phyloP scores from a whole-genome alignment of 352 stramenopile genomes.

The Elongisporangium prolatum region DNA sequence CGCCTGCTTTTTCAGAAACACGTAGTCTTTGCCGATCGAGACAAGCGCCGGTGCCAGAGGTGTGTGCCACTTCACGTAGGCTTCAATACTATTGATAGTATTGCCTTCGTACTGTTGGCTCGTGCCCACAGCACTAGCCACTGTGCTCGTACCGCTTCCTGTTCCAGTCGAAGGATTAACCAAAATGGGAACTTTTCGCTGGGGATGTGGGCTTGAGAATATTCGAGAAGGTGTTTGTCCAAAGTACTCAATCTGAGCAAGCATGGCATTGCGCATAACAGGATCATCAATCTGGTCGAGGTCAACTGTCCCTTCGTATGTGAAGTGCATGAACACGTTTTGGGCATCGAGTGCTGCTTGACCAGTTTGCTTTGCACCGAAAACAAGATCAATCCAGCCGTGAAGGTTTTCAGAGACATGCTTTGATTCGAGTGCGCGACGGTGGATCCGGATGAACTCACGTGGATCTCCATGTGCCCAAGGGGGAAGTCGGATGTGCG shows the following conservation, averaged over 20 bases:
- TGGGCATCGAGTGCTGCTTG: slow-evolving; percentile 87
- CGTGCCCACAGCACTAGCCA: background rate
- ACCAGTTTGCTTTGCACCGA: slow-evolving; percentile 95
- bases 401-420: slow-evolving; percentile 95
- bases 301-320: slow-evolving; percentile 78
- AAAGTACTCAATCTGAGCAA: slow-evolving; percentile 91
- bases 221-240: slow-evolving; percentile 82
- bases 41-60: slow-evolving; percentile 60
- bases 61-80: slow-evolving; percentile 75
- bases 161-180: background rate
- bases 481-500: slow-evolving; percentile 90
- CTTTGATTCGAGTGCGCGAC: slow-evolving; percentile 94
- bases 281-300: slow-evolving; percentile 82
- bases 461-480: slow-evolving; percentile 91
- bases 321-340: slow-evolving; percentile 91
- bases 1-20: slow-evolving; percentile 58
- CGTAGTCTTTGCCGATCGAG: slow-evolving; percentile 74
- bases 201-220: slow-evolving; percentile 62
- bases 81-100: slow-evolving; percentile 54
- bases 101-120: slow-evolving; percentile 48
- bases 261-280: slow-evolving; percentile 88
- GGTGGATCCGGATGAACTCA: slow-evolving; percentile 94
- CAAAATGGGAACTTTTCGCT: slow-evolving; percentile 46
- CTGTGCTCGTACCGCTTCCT: background rate
- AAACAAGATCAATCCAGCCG: slow-evolving; percentile 98